Base-by-base conservation (phyloP, 208 protist species). In the Crithidia mellificae region DNA sequence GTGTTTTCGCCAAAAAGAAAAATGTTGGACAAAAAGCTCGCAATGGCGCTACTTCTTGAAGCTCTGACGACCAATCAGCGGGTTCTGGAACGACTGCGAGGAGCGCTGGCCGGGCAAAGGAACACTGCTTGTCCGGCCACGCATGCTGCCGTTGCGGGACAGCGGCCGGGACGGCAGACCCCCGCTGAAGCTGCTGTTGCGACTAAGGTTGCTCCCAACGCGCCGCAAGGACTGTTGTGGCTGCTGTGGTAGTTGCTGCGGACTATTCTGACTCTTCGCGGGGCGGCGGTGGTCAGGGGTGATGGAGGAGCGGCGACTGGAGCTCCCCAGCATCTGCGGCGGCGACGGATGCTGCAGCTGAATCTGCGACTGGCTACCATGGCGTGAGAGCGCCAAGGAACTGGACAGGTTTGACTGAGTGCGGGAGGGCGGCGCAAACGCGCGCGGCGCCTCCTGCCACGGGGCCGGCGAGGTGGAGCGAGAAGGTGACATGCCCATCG, bases 61-160 rank as follows among this genome's bases (percentile, higher is more conserved):
- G 15, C 27, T 63, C 55, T 75, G 70, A 14, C 70, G 70, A 15
- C 70, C 70, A 22, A 75, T 25, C 41, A 72, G 56, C 20, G 71
- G 71, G 64, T 77, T 70, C 30, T 65, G 30, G 29, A 67, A 65
- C 4, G 15, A 19, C 39, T 55, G 59, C 43, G 59, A 8, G 9
- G 38, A 29, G 12, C 34, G 46, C n/a, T 0, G 44, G 11, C 4
- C 25, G 5, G 59, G 14, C n/a, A 29, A 17, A 8, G 30, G n/a
- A 1, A 38, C 19, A 15, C 41, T 63, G 41, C 8, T 63, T 27
- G 43, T 50, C 51, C 38, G 25, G 11, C 25, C 39, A 25, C 27
- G 41, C 39, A 8, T 34, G 41, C 43, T 55, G 50, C 47, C 54
- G 5, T 8, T 38, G 1, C 46, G 59, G 1, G 47, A 30, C 47